Conservation (phyloP, 2,329 filamentous ascomycete genomes). For the Fusarium foetens region DNA sequence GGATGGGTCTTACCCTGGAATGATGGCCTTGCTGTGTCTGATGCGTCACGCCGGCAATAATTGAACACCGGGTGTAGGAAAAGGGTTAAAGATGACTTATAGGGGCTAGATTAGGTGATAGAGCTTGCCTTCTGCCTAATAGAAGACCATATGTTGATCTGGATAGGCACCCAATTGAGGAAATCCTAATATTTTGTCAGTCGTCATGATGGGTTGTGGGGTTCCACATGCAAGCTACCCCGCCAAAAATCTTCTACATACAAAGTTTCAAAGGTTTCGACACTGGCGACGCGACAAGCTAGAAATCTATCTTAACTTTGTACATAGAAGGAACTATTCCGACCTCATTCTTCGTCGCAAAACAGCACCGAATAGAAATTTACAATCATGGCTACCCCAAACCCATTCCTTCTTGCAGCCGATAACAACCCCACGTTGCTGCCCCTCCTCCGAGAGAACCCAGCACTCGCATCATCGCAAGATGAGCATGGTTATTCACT, state of each 20-base stretch:
- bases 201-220: background rate
- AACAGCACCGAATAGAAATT: background rate
- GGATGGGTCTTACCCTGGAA: constrained; percentile 25
- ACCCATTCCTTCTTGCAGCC: constrained; percentile 80
- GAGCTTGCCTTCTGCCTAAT: background rate
- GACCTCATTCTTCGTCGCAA: background rate
- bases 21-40: background rate
- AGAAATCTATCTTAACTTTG: background rate
- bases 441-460: constrained; percentile 76
- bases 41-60: constrained; percentile 19
- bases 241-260: constrained; percentile 25
- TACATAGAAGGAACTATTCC: background rate
- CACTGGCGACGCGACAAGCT: background rate
- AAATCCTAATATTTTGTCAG: background rate
- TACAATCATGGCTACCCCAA: constrained; percentile 50
- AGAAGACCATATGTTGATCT: background rate
- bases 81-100: background rate
- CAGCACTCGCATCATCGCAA: constrained; percentile 79
- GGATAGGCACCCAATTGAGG: background rate
- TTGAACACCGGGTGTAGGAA: background rate
- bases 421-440: constrained; percentile 82
- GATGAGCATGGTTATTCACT: constrained; percentile 95
- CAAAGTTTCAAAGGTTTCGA: background rate
- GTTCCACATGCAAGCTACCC: constrained; percentile 28
- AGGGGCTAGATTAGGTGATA: too few relatives aligned